phyloP scores from a whole-genome alignment of 768 basidiomycete species.

The Hygrocybe coccinea region DNA sequence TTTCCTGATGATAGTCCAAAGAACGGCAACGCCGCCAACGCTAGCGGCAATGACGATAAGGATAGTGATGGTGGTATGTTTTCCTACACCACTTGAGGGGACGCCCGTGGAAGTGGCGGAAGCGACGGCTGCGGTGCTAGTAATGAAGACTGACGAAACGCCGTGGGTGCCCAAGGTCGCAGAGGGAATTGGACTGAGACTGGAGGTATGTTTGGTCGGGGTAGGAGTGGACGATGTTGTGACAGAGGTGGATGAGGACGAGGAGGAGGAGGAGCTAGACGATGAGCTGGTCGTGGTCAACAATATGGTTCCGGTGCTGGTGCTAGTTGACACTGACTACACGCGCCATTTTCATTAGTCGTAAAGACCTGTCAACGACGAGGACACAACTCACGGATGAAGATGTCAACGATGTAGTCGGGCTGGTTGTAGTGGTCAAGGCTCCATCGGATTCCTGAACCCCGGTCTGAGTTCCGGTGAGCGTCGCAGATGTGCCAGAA shows the following conservation, averaged over 20 bases:
- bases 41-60: conserved; percentile 67
- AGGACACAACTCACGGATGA: conserved; percentile 4
- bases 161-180: background rate
- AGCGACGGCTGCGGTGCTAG: conserved; percentile 20
- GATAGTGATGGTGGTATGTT: conserved; percentile 49
- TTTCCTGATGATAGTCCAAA: conserved; percentile 90
- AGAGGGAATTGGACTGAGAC: background rate
- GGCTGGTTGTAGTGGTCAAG: background rate
- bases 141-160: conserved; percentile 10
- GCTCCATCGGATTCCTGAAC: background rate
- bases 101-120: conserved; percentile 28
- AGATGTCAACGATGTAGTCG: conserved; percentile 3
- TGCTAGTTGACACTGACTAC: conserved; percentile 3
- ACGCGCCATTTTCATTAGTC: background rate
- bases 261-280: conserved; percentile 2
- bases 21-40: conserved; percentile 61
- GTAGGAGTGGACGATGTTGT: conserved; percentile 3
- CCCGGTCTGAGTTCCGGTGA: conserved; percentile 5
- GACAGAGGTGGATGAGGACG: conserved; percentile 15
- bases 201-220: background rate
- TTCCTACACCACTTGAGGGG: conserved; percentile 25
- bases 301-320: background rate
- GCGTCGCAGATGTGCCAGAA: conserved; percentile 8
- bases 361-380: conserved; percentile 3
- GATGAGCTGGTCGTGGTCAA: background rate